Evolutionary conservation across 2,329 filamentous ascomycete species (phyloP), one percentile per base, ranked within the genome.

Genomic region (Trichophyton simii): DNA sequence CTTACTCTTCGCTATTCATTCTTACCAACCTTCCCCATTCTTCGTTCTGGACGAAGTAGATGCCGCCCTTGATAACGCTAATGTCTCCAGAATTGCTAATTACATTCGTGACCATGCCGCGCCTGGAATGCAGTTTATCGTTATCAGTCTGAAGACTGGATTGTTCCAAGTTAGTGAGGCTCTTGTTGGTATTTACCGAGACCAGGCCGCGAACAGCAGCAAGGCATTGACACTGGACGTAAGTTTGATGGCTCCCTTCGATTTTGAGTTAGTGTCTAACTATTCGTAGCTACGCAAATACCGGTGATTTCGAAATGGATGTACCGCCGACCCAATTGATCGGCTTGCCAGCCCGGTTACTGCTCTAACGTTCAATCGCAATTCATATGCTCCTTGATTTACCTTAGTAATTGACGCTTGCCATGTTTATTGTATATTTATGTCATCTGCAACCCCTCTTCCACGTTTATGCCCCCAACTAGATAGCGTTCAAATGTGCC

Each of bases 11-110:
- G 94, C 94, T 22, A 91, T 99, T 61, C 94, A 99, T 78, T 91
- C 87, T 63, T 99, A 92, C 78, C 91, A 96, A 72, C 92, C 94
- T 0, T 89, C 85, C 63, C 94, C 95, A 0, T 99, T 99, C 79
- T 99, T 99, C 73, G 94, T 99, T 38, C 84, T 99, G 6, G 94
- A 99, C 72, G 94, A 99, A 76, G 92, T 99, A 13, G 94, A 99
- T 72, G 95, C 94, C 8, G 95, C 94, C 46, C 82, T 99, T n/a
- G 94, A 99, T 72, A 96, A 96, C 70, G 91, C 92, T 63, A 99
- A 99, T 69, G 94, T 97, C 5, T 87, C 90, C 67, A 91, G 95
- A 72, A 91, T 99, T 74, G 94, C 92, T 66, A 94, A 94, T 74
- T 99, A 99, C 71, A 95, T 99, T 64, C 84, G 87, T 42, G 90